phyloP scores from a whole-genome alignment of 768 basidiomycete species.

The Pisolithus microcarpus region DNA sequence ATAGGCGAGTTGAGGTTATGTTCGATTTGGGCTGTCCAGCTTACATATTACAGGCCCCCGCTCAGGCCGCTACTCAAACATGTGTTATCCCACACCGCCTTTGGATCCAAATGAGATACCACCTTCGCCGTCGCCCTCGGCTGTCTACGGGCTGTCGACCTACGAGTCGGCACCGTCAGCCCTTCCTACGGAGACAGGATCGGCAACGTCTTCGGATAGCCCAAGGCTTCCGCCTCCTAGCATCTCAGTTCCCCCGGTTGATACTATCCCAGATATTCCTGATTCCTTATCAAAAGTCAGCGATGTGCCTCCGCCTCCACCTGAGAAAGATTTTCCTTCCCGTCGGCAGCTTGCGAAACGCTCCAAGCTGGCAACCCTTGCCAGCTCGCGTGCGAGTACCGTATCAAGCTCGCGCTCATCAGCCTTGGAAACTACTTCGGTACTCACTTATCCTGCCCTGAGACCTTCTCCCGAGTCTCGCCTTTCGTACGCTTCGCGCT shows the following conservation, averaged over 20 bases:
- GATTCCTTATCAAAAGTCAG: constrained; percentile 45
- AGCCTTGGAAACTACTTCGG: constrained; percentile 47
- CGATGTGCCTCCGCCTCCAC: constrained; percentile 19
- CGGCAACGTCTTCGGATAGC: constrained; percentile 14
- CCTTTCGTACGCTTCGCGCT: constrained; percentile 23
- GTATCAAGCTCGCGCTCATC: constrained; percentile 48
- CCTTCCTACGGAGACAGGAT: constrained; percentile 36
- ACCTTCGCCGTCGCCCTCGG: constrained; percentile 62
- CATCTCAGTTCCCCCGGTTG: constrained; percentile 38
- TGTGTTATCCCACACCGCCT: constrained; percentile 10
- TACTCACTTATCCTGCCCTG: constrained; percentile 66
- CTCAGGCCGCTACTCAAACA: constrained; percentile 1
- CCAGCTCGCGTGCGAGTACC: constrained; percentile 55
- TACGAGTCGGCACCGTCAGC: constrained; percentile 54
- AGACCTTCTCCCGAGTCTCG: constrained; percentile 60
- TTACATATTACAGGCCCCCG: constrained; percentile 14
- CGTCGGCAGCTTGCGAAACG: constrained; percentile 31
- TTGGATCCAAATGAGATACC: constrained; percentile 53
- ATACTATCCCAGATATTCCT: constrained; percentile 49
- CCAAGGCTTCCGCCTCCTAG: constrained; percentile 37
- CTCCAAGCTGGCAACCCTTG: constrained; percentile 65
- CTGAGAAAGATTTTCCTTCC: constrained; percentile 16
- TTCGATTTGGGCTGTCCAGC: background rate
- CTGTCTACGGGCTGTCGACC: constrained; percentile 51
- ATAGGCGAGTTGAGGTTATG: constrained; percentile 39